These are phyloP conservation scores for Bremia lactucae DNA, from an alignment of 352 stramenopile species.

Conservation along the genomic window DNA sequence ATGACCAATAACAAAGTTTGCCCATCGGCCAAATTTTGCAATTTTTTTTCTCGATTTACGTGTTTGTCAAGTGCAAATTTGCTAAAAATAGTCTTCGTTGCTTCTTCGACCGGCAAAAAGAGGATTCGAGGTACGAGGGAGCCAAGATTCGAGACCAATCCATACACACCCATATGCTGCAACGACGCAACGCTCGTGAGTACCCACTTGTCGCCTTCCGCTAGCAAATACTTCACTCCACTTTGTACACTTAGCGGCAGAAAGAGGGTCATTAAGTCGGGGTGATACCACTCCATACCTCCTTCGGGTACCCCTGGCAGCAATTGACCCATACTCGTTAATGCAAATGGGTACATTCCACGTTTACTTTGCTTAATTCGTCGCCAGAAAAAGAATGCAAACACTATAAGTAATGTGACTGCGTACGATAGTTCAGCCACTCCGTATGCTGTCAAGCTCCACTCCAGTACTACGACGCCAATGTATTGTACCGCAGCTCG, in stretches of 20 bases:
- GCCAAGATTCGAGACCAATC: conserved; percentile 91
- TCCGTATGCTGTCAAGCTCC: conserved; percentile 64
- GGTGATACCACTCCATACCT: conserved; percentile 31
- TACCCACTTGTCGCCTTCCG: conserved; percentile 94
- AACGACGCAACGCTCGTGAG: conserved; percentile 83
- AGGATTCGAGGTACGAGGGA: conserved; percentile 92
- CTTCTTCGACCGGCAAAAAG: conserved; percentile 94
- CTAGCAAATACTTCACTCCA: conserved; percentile 94
- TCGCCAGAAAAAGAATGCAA: conserved; percentile 39
- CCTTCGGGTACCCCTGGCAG: conserved; percentile 22
- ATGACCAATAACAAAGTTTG: conserved; percentile 52
- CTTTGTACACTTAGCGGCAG: conserved; percentile 85
- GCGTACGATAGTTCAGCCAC: conserved; percentile 70
- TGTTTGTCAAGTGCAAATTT: conserved; percentile 54
- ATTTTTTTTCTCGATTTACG: conserved; percentile 13
- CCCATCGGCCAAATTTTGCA: conserved; percentile 22
- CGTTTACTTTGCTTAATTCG: conserved; percentile 20
- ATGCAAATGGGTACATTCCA: conserved; percentile 21
- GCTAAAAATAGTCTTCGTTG: conserved; percentile 90
- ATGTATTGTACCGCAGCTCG: conserved; percentile 58
- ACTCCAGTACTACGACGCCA: conserved; percentile 47
- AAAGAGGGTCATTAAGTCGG: conserved; percentile 46
- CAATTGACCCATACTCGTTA: conserved; percentile 43
- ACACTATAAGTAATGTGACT: conserved; percentile 44
- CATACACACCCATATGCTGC: conserved; percentile 94